Evolutionary conservation across 768 basidiomycete species (phyloP).

Genomic region (Tulasnella sp.): DNA sequence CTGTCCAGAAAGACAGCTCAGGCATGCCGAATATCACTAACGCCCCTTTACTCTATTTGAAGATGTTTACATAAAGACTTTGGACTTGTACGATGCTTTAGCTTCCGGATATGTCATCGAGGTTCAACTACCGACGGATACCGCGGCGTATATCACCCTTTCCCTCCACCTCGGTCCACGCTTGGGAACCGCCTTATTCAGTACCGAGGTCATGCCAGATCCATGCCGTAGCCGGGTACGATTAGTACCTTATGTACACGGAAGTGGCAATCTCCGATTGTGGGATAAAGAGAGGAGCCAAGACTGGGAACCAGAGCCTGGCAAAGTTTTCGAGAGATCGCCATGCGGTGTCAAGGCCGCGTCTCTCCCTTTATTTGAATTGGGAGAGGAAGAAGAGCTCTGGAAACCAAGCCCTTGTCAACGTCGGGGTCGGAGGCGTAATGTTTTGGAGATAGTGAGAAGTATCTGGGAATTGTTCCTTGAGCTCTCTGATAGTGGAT

Average conservation of each 20-base stretch:
- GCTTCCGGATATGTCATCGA: too few species aligned
- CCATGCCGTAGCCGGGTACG: not conserved
- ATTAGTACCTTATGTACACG: not conserved
- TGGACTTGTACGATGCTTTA: not conserved
- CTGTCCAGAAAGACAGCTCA: not conserved
- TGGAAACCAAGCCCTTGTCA: not conserved
- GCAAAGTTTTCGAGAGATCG: not conserved
- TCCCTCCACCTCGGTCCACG: too few species aligned
- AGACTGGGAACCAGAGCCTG: not conserved
- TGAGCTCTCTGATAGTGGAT: too few species aligned
- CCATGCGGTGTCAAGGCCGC: not conserved
- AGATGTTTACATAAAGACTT: not conserved
- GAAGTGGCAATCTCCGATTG: not conserved
- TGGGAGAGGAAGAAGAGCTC: not conserved
- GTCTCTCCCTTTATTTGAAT: not conserved
- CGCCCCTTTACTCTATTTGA: not conserved
- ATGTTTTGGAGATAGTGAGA: too few species aligned
- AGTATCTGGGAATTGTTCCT: too few species aligned
- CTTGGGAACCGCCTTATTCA: too few species aligned
- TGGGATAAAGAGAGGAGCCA: not conserved
- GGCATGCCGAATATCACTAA: not conserved
- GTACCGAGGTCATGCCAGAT: not conserved
- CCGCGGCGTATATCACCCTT: too few species aligned
- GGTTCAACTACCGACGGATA: too few species aligned
- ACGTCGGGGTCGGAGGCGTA: too few species aligned